phyloP scores from a whole-genome alignment of 805 yeast species.

The Candida boidinii region DNA sequence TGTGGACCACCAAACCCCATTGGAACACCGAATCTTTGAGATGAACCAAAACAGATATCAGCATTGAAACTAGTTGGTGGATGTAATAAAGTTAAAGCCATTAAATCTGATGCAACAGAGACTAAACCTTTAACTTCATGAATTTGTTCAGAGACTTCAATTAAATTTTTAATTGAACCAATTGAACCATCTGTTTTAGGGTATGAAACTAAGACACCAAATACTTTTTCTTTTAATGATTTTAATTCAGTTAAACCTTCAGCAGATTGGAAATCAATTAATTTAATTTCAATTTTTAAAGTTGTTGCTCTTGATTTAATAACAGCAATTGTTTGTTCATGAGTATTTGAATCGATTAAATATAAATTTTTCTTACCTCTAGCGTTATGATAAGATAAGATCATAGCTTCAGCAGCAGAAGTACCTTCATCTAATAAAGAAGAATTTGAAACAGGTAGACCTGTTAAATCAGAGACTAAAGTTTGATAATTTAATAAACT shows the following conservation, averaged over 20 bases:
- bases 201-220: conserved; percentile 85
- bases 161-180: conserved; percentile 37
- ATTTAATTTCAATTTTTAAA: conserved; percentile 53
- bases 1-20: conserved; percentile 99
- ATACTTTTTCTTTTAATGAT: conserved; percentile 30
- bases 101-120: conserved; percentile 83
- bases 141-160: conserved; percentile 50
- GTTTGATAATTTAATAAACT: conserved; percentile 89
- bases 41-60: conserved; percentile 84
- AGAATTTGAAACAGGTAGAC: conserved; percentile 90
- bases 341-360: conserved; percentile 68
- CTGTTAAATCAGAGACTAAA: conserved; percentile 83
- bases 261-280: conserved; percentile 43
- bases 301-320: conserved; percentile 72
- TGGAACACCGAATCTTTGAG: conserved; percentile 97
- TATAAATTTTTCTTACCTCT: conserved; percentile 62
- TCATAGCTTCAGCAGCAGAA: conserved; percentile 97
- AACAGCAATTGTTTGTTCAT: conserved; percentile 81
- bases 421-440: conserved; percentile 94
- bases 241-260: conserved; percentile 28
- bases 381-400: conserved; percentile 59
- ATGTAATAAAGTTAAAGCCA: conserved; percentile 78
- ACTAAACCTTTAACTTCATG: conserved; percentile 70
- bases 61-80: conserved; percentile 87
- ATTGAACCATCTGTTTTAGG: conserved; percentile 82